Evolutionary conservation across 2,329 filamentous ascomycete species (phyloP).

Genomic region (Teratosphaeria viscida): DNA sequence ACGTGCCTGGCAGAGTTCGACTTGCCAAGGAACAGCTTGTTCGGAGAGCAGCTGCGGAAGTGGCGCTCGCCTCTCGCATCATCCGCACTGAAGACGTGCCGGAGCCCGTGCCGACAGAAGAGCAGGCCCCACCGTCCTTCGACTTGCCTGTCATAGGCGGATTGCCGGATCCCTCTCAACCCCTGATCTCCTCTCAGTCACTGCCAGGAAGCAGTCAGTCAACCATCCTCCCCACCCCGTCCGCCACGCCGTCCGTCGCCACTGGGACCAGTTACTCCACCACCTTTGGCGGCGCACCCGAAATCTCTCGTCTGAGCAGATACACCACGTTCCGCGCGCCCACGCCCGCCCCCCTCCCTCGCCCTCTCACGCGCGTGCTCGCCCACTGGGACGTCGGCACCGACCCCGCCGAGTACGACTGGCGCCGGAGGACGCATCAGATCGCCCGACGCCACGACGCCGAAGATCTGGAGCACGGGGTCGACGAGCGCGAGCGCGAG

Average conservation of each 20-base stretch:
- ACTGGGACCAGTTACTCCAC: conserved; percentile 17
- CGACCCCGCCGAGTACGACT: conserved; percentile 32
- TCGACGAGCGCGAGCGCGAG: conserved; percentile 27
- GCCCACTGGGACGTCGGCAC: conserved; percentile 32
- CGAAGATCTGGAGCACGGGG: conserved; percentile 21
- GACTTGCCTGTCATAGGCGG: conserved; percentile 9
- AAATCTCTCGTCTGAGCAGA: conserved; percentile 25
- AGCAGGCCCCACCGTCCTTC: conserved; percentile 5
- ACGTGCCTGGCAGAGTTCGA: conserved; percentile 14
- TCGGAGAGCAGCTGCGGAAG: conserved; percentile 24
- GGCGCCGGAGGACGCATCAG: conserved; percentile 24
- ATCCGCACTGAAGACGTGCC: conserved; percentile 6
- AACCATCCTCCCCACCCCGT: conserved; percentile 20
- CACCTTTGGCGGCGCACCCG: conserved; percentile 15
- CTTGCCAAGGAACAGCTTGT: conserved; percentile 23
- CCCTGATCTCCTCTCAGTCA: conserved; percentile 2
- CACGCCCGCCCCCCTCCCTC: conserved; percentile 16
- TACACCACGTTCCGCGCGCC: conserved; percentile 27
- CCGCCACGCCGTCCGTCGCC: conserved; percentile 20
- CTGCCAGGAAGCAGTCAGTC: not conserved
- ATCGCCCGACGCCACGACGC: conserved; percentile 16
- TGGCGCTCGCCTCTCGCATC: conserved; percentile 26
- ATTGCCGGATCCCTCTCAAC: not conserved
- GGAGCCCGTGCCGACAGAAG: not conserved
- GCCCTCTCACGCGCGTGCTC: conserved; percentile 27